Percentiles rank a stretch among this genome's conserved stretches.
Evolutionary conservation across 257 asterid genomes (phyloP).

Genomic region (Thymus mandschuricus): DNA sequence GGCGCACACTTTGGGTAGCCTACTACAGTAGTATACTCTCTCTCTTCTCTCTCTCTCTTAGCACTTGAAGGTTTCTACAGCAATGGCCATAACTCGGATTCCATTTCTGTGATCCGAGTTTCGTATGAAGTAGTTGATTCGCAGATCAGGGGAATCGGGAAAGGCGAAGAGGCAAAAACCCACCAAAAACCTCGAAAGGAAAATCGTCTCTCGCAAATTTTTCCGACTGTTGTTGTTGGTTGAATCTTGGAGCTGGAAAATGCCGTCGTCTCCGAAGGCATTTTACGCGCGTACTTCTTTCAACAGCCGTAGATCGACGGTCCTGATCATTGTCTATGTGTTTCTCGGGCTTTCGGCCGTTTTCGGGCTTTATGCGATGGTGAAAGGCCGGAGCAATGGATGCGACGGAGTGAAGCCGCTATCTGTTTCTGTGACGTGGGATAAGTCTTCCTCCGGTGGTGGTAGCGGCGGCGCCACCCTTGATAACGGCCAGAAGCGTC

Average conservation of each 20-base stretch:
- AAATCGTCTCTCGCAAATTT: not conserved
- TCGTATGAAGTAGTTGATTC: slow-evolving; percentile 12
- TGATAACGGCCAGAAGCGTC: slow-evolving; percentile 61
- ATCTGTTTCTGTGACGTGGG: slow-evolving; percentile 87
- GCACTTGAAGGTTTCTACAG: not conserved
- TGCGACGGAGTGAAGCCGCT: slow-evolving; percentile 60
- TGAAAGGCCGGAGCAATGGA: slow-evolving; percentile 37
- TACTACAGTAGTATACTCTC: not conserved
- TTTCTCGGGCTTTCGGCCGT: slow-evolving; percentile 60
- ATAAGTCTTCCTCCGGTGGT: slow-evolving; percentile 42
- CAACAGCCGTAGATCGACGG: slow-evolving; percentile 58
- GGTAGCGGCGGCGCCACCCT: slow-evolving; percentile 32
- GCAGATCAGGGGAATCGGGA: slow-evolving; percentile 32
- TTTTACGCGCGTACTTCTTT: slow-evolving; percentile 68
- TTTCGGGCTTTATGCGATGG: slow-evolving; percentile 57
- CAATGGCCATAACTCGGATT: slow-evolving; percentile 12
- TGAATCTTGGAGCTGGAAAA: slow-evolving; percentile 31
- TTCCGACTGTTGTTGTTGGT: not conserved
- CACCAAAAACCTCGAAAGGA: slow-evolving; percentile 31
- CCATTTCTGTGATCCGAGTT: not conserved
- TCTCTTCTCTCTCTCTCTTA: slow-evolving; percentile 19
- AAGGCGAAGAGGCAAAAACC: not conserved
- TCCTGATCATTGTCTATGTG: slow-evolving; percentile 39
- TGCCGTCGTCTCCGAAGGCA: slow-evolving; percentile 87
- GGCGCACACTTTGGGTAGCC: no score